A percentile compares a stretch with the other conserved stretches of the same genome.
Evolutionary conservation across 768 basidiomycete genomes (phyloP).

Genomic region (Gloeopeniophorella convolvens): DNA sequence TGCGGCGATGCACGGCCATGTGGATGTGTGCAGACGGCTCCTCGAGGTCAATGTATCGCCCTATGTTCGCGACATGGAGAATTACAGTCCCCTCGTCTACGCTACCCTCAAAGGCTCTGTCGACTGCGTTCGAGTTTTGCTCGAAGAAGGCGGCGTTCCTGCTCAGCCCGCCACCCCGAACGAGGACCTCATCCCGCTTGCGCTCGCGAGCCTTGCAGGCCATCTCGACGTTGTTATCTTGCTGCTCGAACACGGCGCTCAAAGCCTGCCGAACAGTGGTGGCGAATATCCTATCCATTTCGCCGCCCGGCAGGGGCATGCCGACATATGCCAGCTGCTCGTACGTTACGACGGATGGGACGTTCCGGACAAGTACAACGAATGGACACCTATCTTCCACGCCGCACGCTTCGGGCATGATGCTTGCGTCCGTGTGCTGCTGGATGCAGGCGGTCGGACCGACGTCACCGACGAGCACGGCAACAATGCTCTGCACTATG

Average conservation of each 20-base stretch:
- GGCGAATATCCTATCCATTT: slow-evolving; percentile 98
- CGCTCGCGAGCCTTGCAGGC: slow-evolving; percentile 86
- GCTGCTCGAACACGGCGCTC: slow-evolving; percentile 70
- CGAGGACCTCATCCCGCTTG: slow-evolving; percentile 77
- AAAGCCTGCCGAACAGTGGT: slow-evolving; percentile 79
- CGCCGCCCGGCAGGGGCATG: slow-evolving; percentile 88
- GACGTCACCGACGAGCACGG: slow-evolving; percentile 76
- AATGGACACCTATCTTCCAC: slow-evolving; percentile 97
- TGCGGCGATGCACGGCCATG: slow-evolving; percentile 89
- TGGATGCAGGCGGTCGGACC: slow-evolving; percentile 75
- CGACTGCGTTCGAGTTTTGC: slow-evolving; percentile 75
- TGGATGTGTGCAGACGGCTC: slow-evolving; percentile 65
- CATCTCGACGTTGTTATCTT: slow-evolving; percentile 77
- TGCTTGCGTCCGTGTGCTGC: slow-evolving; percentile 66
- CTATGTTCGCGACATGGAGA: slow-evolving; percentile 80
- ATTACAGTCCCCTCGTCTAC: slow-evolving; percentile 90
- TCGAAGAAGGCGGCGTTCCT: slow-evolving; percentile 62
- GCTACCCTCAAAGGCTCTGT: slow-evolving; percentile 83
- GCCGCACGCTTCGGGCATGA: slow-evolving; percentile 82
- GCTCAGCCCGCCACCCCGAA: slow-evolving; percentile 50
- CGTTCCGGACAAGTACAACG: slow-evolving; percentile 90
- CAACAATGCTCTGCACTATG: slow-evolving; percentile 84
- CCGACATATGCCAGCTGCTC: slow-evolving; percentile 73
- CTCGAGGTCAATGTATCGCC: slow-evolving; percentile 62
- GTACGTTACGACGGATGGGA: slow-evolving; percentile 75